Conservation (phyloP, 2,329 filamentous ascomycete genomes). For the Beauveria rudraprayagi region DNA sequence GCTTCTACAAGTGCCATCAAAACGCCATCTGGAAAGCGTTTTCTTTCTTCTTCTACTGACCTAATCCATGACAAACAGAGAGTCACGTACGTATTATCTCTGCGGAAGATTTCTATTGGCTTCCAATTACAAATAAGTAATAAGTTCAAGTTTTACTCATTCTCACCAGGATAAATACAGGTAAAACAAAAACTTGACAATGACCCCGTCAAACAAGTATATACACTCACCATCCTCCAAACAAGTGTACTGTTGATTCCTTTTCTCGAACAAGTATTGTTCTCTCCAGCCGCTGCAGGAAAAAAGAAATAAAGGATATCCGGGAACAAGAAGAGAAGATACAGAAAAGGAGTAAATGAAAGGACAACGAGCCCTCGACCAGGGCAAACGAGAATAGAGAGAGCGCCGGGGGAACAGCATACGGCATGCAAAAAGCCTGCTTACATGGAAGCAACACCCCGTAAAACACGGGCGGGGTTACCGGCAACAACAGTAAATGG, state of each 20-base stretch:
- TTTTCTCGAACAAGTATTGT: neutral
- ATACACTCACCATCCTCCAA: neutral
- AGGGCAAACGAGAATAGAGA: neutral
- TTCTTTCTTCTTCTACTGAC: neutral
- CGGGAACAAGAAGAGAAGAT: neutral
- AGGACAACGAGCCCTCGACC: neutral
- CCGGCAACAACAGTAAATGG: slow-evolving; percentile 62
- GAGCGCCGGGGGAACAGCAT: neutral
- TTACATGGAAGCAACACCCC: slow-evolving; percentile 28
- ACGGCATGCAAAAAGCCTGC: neutral
- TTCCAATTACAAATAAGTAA: slow-evolving; percentile 3
- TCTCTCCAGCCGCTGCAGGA: neutral
- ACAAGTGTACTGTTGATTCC: neutral
- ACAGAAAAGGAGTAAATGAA: neutral
- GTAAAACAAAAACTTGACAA: neutral
- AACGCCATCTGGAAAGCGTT: too few relatives aligned
- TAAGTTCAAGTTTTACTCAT: neutral
- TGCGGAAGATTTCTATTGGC: neutral
- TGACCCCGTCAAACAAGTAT: neutral
- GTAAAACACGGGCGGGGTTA: slow-evolving; percentile 56
- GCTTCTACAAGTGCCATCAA: too few relatives aligned
- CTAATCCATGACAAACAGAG: neutral
- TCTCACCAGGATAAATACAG: neutral
- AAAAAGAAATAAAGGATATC: neutral
- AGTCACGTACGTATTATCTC: neutral